Conservation (phyloP, 2,329 filamentous ascomycete genomes). For the Cercospora janseana region DNA sequence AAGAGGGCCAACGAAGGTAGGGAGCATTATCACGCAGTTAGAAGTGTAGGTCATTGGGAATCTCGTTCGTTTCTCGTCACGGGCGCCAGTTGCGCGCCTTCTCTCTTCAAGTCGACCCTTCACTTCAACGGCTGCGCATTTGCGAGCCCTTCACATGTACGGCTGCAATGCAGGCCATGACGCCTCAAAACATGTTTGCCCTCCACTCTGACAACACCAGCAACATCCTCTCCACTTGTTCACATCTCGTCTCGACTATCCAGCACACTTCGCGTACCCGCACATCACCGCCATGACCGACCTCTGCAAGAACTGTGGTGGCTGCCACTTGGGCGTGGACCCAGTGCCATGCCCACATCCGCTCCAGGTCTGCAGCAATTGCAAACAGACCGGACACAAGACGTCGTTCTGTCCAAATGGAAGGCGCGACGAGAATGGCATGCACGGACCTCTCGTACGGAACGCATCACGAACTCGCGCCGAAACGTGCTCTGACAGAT, state of each 20-base stretch:
- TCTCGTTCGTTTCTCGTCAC: neutral
- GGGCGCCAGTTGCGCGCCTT: constrained; percentile 2
- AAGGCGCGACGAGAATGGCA: constrained; percentile 10
- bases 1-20: neutral
- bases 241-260: neutral
- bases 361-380: constrained; percentile 24
- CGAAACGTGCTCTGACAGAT: constrained; percentile 12
- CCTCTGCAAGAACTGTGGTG: constrained; percentile 29
- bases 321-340: constrained; percentile 27
- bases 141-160: neutral
- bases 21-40: neutral
- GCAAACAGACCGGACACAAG: constrained; percentile 21
- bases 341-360: constrained; percentile 22
- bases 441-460: constrained; percentile 21
- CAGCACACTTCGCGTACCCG: neutral
- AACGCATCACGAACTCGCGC: neutral
- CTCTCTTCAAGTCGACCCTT: constrained; percentile 1
- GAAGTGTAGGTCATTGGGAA: constrained; percentile 4
- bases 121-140: neutral
- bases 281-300: constrained; percentile 24
- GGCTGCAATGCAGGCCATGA: neutral
- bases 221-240: neutral
- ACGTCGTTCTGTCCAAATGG: constrained; percentile 28
- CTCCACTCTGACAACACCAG: constrained; percentile 7
- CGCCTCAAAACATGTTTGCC: neutral